Evolutionary conservation across 2,329 filamentous ascomycete species (phyloP).

Genomic region (Herpotrichia juniperi): DNA sequence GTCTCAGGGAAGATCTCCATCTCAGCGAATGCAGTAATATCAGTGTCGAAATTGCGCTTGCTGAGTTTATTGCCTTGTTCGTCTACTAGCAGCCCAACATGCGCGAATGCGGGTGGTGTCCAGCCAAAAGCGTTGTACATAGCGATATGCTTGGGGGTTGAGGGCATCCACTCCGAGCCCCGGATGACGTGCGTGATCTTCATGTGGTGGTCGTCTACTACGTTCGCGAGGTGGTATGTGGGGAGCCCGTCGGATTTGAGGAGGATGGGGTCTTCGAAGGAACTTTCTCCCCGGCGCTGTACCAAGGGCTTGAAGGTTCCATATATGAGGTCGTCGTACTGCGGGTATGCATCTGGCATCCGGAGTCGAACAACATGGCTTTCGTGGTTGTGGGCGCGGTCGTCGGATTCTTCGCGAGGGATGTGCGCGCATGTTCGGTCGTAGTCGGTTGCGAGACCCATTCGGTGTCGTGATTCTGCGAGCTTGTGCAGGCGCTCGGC

Average conservation of each 20-base stretch:
- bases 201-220: constrained; percentile 96
- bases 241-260: constrained; percentile 91
- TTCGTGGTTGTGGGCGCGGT: constrained; percentile 72
- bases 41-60: constrained; percentile 77
- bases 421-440: constrained; percentile 77
- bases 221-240: constrained; percentile 97
- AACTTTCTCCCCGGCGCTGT: constrained; percentile 49
- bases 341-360: constrained; percentile 64
- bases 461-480: constrained; percentile 66
- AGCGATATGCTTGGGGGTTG: constrained; percentile 78
- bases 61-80: constrained; percentile 63
- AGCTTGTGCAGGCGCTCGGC: constrained; percentile 71
- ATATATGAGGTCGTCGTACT: constrained; percentile 81
- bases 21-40: constrained; percentile 63
- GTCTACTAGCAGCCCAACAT: constrained; percentile 57
- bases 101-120: constrained; percentile 55
- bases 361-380: constrained; percentile 79
- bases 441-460: constrained; percentile 66
- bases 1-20: constrained; percentile 67
- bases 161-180: constrained; percentile 95
- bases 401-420: constrained; percentile 69
- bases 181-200: constrained; percentile 93
- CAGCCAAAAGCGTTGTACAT: constrained; percentile 58
- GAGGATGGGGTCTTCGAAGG: constrained; percentile 83
- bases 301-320: constrained; percentile 54